Evolutionary conservation across 2,329 filamentous ascomycete genomes (phyloP), one percentile per base, ranked within the genome.

Genomic region (Westerdykella ornata): DNA sequence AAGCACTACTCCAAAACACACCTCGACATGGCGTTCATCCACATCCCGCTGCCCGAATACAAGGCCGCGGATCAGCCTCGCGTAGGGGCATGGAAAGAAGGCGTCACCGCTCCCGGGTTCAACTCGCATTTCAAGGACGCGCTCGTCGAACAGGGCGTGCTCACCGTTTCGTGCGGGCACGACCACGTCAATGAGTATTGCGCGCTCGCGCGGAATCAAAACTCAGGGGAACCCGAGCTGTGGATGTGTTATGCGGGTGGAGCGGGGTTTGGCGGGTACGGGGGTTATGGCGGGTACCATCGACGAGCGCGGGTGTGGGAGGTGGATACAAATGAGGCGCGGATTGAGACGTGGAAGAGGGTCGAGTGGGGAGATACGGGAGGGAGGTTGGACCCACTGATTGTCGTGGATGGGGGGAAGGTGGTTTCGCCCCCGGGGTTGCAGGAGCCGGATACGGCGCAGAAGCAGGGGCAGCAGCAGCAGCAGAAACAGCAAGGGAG

Each of bases 211-310:
- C 63, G 62, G 37, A 53, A 60, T 7, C 81, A 76, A 1, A 65
- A 71, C 3, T 66, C 56, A 0, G 54, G 55, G 31, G 55, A 71
- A 26, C 65, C 72, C 20, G 69, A 83, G 20, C 70, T 97, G 2
- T 98, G 92, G 92, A 95, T 98, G 89, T 98, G 92, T 72, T 97
- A 97, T 66, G 90, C 82, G 7, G 92, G 92, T 22, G 92, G 85
- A 18, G 80, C 82, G 19, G 92, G 92, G 1, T 95, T 98, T 56
- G 92, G 92, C 41, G 92, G 92, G 0, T 98, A 98, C 62, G 92
- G 85, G 15, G 89, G 90, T 5, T 97, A 96, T 62, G 82, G 82
- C 32, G 84, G 84, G 3, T 97, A 85, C 62, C 76, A 89, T 57
- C 84, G 92, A 18, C 81, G 88, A 20, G 76, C 96, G 39, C 78